Percentiles rank a stretch among this genome's conserved stretches.
Conservation (phyloP, 2,329 filamentous ascomycete species). For the Colletotrichum sp. region DNA sequence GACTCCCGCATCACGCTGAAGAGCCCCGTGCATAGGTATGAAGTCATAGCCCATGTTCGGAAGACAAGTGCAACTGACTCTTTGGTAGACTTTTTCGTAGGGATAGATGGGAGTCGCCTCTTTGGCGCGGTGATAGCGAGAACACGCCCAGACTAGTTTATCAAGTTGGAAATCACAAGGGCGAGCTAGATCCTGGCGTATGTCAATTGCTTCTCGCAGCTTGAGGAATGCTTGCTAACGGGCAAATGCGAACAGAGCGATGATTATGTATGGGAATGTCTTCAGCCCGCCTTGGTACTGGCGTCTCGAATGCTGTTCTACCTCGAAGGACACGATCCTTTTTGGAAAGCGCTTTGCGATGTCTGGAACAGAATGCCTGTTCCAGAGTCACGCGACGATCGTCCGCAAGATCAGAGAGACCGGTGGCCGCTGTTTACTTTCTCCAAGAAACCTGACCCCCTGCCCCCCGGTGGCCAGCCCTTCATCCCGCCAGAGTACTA, state of each 20-base stretch:
- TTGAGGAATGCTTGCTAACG: neutral
- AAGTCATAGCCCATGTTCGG: neutral
- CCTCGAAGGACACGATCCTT: slow-evolving; percentile 22
- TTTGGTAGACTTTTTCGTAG: slow-evolving; percentile 5
- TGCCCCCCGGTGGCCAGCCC: neutral
- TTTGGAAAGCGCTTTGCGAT: slow-evolving; percentile 25
- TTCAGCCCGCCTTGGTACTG: slow-evolving; percentile 32
- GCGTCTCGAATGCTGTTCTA: slow-evolving; percentile 26
- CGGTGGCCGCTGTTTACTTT: neutral
- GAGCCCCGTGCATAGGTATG: slow-evolving; percentile 28
- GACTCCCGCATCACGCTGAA: slow-evolving; percentile 6
- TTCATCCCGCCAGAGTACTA: neutral
- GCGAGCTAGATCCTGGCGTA: slow-evolving; percentile 29
- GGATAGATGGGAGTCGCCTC: neutral
- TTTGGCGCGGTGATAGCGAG: neutral
- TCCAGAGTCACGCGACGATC: slow-evolving; percentile 6
- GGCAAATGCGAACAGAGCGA: slow-evolving; percentile 23
- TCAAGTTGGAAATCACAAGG: slow-evolving; percentile 23
- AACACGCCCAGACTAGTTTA: slow-evolving; percentile 22
- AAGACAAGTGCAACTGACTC: neutral
- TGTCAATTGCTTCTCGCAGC: neutral
- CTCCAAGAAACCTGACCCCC: neutral
- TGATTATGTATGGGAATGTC: slow-evolving; percentile 29
- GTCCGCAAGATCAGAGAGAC: neutral
- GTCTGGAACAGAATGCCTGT: slow-evolving; percentile 28